Evolutionary conservation across 768 basidiomycete species (phyloP), one percentile per base, ranked within the genome.

Genomic region (Russula vinacea): DNA sequence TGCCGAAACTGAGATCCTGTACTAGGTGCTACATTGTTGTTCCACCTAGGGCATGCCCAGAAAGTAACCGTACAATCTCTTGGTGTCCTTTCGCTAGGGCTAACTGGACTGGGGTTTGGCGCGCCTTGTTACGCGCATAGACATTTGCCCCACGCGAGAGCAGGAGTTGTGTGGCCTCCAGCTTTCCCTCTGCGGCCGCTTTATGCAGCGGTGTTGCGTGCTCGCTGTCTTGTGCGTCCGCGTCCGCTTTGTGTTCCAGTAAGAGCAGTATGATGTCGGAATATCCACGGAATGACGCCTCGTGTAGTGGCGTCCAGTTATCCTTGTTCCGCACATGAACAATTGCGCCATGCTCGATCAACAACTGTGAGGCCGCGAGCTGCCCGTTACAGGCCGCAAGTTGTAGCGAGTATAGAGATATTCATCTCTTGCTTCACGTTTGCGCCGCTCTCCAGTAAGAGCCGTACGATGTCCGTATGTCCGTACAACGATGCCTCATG

Each of bases 101-200:
- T 16, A 51, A 5, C 17, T 51, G 50, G 50, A 26, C 5, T 51
- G 50, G 50, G 50, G 50, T 32, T 51, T 51, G 50, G 9, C 29
- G 50, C 50, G 50, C 29, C n/a, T 22, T 51, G n/a, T 51, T 51
- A 26, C 50, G 50, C 14, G 50, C 50, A 19, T 51, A 16, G 6
- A 51, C 50, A 17, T 51, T 51, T 22, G 50, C 50, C 17, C 50
- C 29, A 8, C 17, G 29, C 16, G 26, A 26, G 7, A 51, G 50
- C 17, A 51, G 29, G 50, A 51, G 50, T 29, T 19, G 50, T 19
- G 50, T 51, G 9, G 50, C 50, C 50, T 52, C 50, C 29, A 52
- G 29, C 50, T 11, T 52, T 9, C 50, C 50, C 2, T 16, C 50
- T 8, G 9, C 19, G 1, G 29, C 50, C 32, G 50, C 29, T 9